Evolutionary conservation across 2,329 filamentous ascomycete genomes (phyloP), one percentile per base, ranked within the genome.

Genomic region (Grosmannia penicillata): DNA sequence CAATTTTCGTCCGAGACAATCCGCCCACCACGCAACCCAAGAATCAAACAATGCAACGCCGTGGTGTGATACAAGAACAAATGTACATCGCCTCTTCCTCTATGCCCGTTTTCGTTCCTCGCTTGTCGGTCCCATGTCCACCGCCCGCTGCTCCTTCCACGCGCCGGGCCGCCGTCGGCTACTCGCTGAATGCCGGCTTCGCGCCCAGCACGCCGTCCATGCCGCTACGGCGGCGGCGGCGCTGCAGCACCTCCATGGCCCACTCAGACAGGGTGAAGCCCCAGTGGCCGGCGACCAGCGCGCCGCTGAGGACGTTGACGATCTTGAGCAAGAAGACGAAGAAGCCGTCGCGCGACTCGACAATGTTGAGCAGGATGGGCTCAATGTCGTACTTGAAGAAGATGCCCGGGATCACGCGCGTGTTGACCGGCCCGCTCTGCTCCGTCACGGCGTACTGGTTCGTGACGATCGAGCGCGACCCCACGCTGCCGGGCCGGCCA

Each of bases 341-440:
- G 42, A 94, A 65, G 31, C 82, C 70, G 41, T 79, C 78, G 53
- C 86, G 75, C 52, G 77, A 75, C 62, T 96, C 89, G 44, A 80
- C 79, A 30, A 98, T 79, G 22, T 81, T 78, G 38, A 98, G 66
- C 56, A 91, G 64, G 50, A 98, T 87, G 2, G 91, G 91, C 66
- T 98, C 91, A 50, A 98, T 95, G 56, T 96, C 89, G 62, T 93
- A 98, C 64, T 96, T 98, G 71, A 98, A 83, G 56, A 96, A 98
- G 45, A 98, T 76, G 24, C 91, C 91, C 0, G 91, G 91, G 1
- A 95, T 73, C 42, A 65, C 62, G 49, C 67, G 75, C 51, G 93
- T 81, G 39, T 68, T 64, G 30, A 93, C 70, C 26, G 67, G 62
- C 51, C 78, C 74, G 49, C 72, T 80, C 64, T 96, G 87, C 54